A percentile compares a stretch with the other conserved stretches of the same genome.
phyloP scores from a whole-genome alignment of 192 early-diverging fungal species.

The Entomortierella lignicola region DNA sequence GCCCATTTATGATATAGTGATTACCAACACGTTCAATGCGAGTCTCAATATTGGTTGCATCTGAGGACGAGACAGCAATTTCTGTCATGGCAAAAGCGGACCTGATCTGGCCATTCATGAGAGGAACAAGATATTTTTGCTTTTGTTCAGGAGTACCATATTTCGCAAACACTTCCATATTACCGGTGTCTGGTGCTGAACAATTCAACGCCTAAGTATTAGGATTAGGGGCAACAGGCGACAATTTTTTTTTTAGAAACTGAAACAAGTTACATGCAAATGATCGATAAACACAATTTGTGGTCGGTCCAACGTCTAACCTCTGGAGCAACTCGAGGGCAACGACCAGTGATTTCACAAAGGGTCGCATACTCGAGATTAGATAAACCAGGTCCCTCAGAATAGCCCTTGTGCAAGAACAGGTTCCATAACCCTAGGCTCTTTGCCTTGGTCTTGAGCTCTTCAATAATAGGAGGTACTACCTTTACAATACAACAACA shows the following conservation, averaged over 20 bases:
- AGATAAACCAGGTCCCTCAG: constrained; percentile 86
- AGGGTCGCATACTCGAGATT: constrained; percentile 96
- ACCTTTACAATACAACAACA: constrained; percentile 51
- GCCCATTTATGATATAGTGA: constrained; percentile 79
- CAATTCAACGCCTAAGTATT: constrained; percentile 97
- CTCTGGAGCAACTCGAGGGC: constrained; percentile 85
- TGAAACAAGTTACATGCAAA: too few relatives aligned
- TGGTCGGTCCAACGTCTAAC: constrained; percentile 17
- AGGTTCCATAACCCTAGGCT: constrained; percentile 96
- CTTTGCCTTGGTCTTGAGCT: constrained; percentile 88
- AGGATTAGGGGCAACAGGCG: too few relatives aligned
- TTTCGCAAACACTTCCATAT: constrained; percentile 99
- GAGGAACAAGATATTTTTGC: constrained; percentile 78
- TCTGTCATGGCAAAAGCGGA: constrained; percentile 99
- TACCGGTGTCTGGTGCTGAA: constrained; percentile 97
- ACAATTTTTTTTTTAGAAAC: too few relatives aligned
- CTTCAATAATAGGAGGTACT: constrained; percentile 88
- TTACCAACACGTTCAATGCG: constrained; percentile 75
- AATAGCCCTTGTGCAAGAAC: constrained; percentile 86
- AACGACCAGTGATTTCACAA: constrained; percentile 91
- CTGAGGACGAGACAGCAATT: constrained; percentile 92
- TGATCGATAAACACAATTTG: too few relatives aligned
- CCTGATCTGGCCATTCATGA: constrained; percentile 91
- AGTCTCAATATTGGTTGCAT: constrained; percentile 97
- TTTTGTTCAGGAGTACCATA: constrained; percentile 93